A percentile compares a stretch with the other conserved stretches of the same genome.
phyloP scores from a whole-genome alignment of 257 asterid species.

The Petrea volubilis region DNA sequence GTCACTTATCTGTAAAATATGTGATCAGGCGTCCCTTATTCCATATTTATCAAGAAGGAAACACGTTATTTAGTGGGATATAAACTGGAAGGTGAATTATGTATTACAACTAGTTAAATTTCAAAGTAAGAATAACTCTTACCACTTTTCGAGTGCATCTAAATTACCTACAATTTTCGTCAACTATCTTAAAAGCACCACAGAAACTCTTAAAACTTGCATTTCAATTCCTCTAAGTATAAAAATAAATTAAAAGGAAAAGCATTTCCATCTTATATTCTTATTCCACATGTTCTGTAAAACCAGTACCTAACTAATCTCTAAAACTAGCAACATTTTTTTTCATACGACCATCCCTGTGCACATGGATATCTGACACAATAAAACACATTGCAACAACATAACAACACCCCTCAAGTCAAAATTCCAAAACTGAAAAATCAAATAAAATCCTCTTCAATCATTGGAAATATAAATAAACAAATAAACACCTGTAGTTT shows the following conservation, averaged over 20 bases:
- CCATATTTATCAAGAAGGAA: background rate
- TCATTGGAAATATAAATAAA: background rate
- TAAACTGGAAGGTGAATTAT: background rate
- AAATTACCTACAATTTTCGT: background rate
- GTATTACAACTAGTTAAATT: background rate
- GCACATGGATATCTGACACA: constrained; percentile 3
- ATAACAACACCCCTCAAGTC: background rate
- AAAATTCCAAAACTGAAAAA: background rate
- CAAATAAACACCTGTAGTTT: constrained; percentile 71
- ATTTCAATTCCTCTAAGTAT: constrained; percentile 1
- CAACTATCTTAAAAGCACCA: constrained; percentile 2
- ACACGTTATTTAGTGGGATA: background rate
- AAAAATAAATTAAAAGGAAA: background rate
- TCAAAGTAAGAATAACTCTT: background rate
- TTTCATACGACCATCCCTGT: background rate
- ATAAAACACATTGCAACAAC: background rate
- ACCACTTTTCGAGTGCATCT: background rate
- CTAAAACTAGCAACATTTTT: constrained; percentile 4
- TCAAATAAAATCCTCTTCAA: background rate
- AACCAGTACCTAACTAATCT: background rate
- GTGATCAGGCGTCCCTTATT: background rate
- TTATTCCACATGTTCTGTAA: constrained; percentile 5
- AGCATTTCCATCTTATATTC: background rate
- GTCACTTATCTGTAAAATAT: background rate
- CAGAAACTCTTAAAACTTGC: background rate